Evolutionary conservation across 1,139 yeast species (phyloP), one percentile per base, ranked within the genome.

Genomic region (Ogataea hybrid): DNA sequence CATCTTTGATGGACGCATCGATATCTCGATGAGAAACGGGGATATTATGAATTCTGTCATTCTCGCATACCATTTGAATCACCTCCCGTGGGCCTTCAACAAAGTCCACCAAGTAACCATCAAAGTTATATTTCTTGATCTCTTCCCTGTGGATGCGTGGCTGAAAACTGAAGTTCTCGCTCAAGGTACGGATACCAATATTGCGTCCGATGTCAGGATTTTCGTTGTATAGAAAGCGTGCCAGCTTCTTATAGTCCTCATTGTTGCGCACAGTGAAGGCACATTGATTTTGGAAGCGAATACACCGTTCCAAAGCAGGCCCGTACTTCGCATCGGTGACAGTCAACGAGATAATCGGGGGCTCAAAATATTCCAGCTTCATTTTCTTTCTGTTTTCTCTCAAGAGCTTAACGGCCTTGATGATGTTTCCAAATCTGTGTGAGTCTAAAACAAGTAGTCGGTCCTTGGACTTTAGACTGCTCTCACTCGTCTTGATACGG

Each of bases 11-110:
- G 2, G 56, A 51, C 7, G 65, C 64, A 6, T 69, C 53, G 32
- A 81, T 58, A 3, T 71, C 72, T 11, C 59, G 59, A 12, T 65
- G 63, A 0, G 84, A 59, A 6, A 82, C 81, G 0, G 97, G 96
- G 28, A 86, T 77, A 36, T 67, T 63, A 49, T 85, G 78, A 20
- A 89, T 63, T 33, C 68, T 70, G 11, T 77, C 68, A 23, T 73
- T 71, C 47, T 77, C 81, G 52, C 84, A 80, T 36, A 92, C 69
- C 88, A 86, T 87, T 41, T 74, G 71, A 36, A 88, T 59, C 1
- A 92, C 95, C n/a, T 77, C 75, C 8, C 63, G 59, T 1, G 96
- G 96, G 0, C 96, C 98, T 1, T 67, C 64, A 2, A 92, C 57
- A 48, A 78, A 78, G 54, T 92, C 97, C 1, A 78, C 64, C 28